Evolutionary conservation across 140 eudicot species (phyloP), one percentile per base, ranked within the genome.

Genomic region (Ambrosia hybrid): DNA sequence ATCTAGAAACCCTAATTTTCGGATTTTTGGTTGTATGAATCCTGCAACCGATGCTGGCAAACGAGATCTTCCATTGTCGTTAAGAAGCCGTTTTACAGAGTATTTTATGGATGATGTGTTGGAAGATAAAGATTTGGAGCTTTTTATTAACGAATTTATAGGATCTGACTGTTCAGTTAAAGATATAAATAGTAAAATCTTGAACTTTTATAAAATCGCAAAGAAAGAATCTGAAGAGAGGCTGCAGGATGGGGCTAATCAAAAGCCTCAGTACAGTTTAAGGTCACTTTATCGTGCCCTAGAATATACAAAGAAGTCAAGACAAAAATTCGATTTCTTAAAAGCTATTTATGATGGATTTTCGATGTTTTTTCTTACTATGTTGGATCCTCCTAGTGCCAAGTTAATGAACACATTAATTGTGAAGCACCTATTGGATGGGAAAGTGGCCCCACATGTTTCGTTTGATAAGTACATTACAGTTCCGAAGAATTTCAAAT

Each of bases 31-130:
- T 21, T 94, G 99, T 79, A 94, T 94, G 99, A 94, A 94, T 84
- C 99, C 99, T 5, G 99, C 99, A 48, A 94, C 91, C 64, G 99
- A 94, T 91, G 96, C 99, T 69, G 99, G 99, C 59, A 94, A 94
- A 82, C 80, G 99, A 60, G 97, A 94, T 73, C 83, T 94, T 65
- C 96, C 97, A 4, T 78, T 71, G 48, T 69, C 95, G 5, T 74
- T 94, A 64, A 83, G 96, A 79, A 75, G 89, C 78, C 85, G 95
- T 62, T 94, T 94, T 75, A 94, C 97, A 3, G 99, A 94, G 76
- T 88, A 81, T 79, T 94, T 81, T 71, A 91, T 94, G 61, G 97
- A 94, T 80, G 99, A 91, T 83, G 92, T 85, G 66, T 76, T 91
- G 86, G 90, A 88, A 81, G 97, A 90, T 73, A 91, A 90, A 9